Percentiles rank a stretch among this genome's conserved stretches.
Conservation (phyloP, 345 rosid species). For the Turnera subulata region DNA sequence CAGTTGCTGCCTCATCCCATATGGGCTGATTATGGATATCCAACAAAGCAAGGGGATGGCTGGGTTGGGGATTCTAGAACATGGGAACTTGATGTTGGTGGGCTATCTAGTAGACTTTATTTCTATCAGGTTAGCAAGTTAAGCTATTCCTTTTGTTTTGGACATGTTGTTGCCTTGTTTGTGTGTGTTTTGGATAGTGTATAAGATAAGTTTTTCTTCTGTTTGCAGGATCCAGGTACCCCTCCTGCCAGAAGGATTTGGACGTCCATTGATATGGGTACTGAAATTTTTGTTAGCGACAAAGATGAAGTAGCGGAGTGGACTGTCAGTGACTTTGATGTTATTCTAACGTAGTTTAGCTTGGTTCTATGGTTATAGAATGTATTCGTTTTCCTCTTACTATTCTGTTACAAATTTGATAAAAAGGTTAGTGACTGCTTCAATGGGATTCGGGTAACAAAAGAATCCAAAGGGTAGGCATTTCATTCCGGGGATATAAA, state of each 20-base stretch:
- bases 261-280: conserved; percentile 29
- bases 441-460: too few relatives aligned
- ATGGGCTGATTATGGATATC: conserved; percentile 32
- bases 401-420: too few relatives aligned
- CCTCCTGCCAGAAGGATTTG: conserved; percentile 28
- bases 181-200: neutral
- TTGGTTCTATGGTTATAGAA: too few relatives aligned
- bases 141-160: neutral
- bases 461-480: too few relatives aligned
- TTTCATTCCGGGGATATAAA: too few relatives aligned
- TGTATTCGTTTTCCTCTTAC: too few relatives aligned
- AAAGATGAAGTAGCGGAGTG: conserved; percentile 26
- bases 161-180: neutral
- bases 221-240: conserved; percentile 30
- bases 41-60: conserved; percentile 28
- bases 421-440: too few relatives aligned
- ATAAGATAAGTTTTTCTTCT: neutral
- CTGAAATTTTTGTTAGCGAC: conserved; percentile 29
- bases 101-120: conserved; percentile 25
- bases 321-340: conserved; percentile 26
- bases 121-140: conserved; percentile 23
- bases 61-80: conserved; percentile 31
- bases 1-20: conserved; percentile 35
- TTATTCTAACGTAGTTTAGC: conserved; percentile 17
- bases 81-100: conserved; percentile 31